These are phyloP conservation scores for Byssochlamys sp. DNA, from an alignment of 2,329 filamentous ascomycete genomes.

Conservation along the genomic window DNA sequence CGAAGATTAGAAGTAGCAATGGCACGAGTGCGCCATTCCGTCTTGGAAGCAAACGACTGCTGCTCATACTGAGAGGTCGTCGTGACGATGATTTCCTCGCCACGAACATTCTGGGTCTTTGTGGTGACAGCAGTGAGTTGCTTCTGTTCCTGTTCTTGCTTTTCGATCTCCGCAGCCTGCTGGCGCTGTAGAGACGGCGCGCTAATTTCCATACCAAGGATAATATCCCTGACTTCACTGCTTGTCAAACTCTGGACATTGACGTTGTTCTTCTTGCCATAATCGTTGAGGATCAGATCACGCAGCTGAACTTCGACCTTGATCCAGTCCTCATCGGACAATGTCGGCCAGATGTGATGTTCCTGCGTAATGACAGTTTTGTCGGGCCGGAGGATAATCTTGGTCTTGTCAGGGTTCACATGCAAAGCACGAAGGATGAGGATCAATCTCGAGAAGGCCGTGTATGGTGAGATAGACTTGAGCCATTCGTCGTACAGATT, in stretches of 20 bases:
- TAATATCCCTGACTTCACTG: slow-evolving; percentile 95
- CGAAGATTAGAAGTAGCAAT: slow-evolving; percentile 94
- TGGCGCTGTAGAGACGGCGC: slow-evolving; percentile 96
- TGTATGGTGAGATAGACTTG: slow-evolving; percentile 97
- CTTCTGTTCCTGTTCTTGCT: slow-evolving; percentile 93
- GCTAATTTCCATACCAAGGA: slow-evolving; percentile 98
- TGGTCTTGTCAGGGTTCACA: slow-evolving; percentile 97
- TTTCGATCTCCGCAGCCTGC: slow-evolving; percentile 96
- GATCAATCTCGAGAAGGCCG: slow-evolving; percentile 89
- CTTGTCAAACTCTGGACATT: slow-evolving; percentile 94
- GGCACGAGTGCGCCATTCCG: slow-evolving; percentile 92
- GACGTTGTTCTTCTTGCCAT: slow-evolving; percentile 99
- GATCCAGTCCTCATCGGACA: slow-evolving; percentile 96
- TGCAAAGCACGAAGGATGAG: slow-evolving; percentile 89
- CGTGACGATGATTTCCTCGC: slow-evolving; percentile 95
- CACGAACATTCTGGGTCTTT: slow-evolving; percentile 93
- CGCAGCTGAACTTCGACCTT: slow-evolving; percentile 96
- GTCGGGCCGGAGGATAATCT: slow-evolving; percentile 85
- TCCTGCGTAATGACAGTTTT: slow-evolving; percentile 98
- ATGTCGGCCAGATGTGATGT: slow-evolving; percentile 94
- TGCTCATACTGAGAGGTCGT: slow-evolving; percentile 97
- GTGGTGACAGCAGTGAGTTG: slow-evolving; percentile 95
- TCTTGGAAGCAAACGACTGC: slow-evolving; percentile 95
- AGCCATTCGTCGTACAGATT: slow-evolving; percentile 98
- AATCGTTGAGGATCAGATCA: slow-evolving; percentile 93